Percentiles rank a stretch among this genome's conserved stretches.
phyloP scores from a whole-genome alignment of 1,284 basidiomycete genomes.

The Limonomyces culmigenus region DNA sequence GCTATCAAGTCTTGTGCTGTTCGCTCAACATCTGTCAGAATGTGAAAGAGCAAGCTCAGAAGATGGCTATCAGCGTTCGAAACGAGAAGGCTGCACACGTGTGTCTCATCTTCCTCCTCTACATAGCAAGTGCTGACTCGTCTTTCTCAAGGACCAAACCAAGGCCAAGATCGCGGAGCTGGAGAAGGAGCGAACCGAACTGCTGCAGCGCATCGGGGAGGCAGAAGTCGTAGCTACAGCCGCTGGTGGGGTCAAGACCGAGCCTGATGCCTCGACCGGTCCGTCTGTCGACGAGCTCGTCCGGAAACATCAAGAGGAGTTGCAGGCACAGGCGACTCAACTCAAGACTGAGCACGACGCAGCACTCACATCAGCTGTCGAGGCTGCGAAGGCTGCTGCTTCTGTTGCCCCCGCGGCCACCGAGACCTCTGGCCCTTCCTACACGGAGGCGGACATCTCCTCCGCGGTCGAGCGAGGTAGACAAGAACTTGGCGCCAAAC shows the following conservation, averaged over 20 bases:
- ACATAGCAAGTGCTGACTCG: not conserved
- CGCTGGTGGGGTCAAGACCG: conserved; percentile 32
- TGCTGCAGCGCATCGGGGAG: conserved; percentile 20
- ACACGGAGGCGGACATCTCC: conserved; percentile 32
- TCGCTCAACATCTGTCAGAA: too few species aligned
- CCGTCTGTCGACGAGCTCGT: conserved; percentile 21
- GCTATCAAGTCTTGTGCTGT: too few species aligned
- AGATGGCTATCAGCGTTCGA: too few species aligned
- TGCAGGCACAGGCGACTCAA: conserved; percentile 18
- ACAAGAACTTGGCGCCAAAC: conserved; percentile 38
- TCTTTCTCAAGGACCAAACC: conserved; percentile 26
- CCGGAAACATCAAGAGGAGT: conserved; percentile 34
- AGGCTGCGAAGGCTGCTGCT: conserved; percentile 26
- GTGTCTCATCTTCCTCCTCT: conserved; percentile 10
- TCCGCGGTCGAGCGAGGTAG: conserved; percentile 51
- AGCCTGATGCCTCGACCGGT: conserved; percentile 8
- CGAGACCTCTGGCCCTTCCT: conserved; percentile 29
- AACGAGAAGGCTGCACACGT: too few species aligned
- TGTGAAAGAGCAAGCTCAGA: too few species aligned
- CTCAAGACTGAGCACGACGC: conserved; percentile 31
- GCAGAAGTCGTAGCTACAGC: conserved; percentile 32
- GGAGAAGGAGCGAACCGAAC: conserved; percentile 19
- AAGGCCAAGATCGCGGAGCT: conserved; percentile 20
- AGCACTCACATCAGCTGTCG: conserved; percentile 16
- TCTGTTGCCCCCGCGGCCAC: conserved; percentile 30